Evolutionary conservation across 192 early-diverging fungal genomes (phyloP), one percentile per base, ranked within the genome.

Genomic region (Coemansia nantahalensis): DNA sequence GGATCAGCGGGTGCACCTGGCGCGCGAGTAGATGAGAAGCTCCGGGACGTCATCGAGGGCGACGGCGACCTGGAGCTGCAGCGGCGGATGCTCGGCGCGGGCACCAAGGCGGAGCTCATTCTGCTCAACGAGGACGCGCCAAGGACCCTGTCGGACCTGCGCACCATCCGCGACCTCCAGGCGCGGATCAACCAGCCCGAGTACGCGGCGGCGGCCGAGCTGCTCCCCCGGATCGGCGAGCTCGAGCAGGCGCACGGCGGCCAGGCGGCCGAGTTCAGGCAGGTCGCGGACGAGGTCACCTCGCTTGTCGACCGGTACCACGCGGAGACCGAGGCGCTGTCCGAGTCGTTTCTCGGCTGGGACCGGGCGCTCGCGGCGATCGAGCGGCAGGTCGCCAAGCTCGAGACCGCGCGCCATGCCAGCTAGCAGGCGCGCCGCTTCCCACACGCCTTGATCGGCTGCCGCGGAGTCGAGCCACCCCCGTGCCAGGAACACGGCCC

Each of bases 311-410:
- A 74, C 50, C 53, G 53, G 40, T 74, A 74, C 54, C 63, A 62
- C 30, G 34, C 70, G 17, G 70, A 74, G 24, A 67, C 59, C 6
- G 59, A 67, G 31, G 64, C 59, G 17, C 59, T 74, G 31, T 74
- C 70, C 1, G 63, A 74, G 50, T 50, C 62, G 47, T 74, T 74
- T 48, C 38, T 74, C 14, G 24, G 51, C 45, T 73, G 70, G 70
- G 70, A 73, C 31, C 70, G 39, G 40, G 22, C 54, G 2, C 59
- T 73, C 17, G 50, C 49, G 12, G 38, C 34, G 3, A 54, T 73
- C 12, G 70, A 73, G 63, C 63, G 63, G 51, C 61, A 55, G 15
- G 63, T 56, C 6, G 17, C 56, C n/a, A 38, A 55, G 21, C 45
- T 64, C 12, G 66, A 69, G 34, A 34, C 49, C 21, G 43, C 45